Conservation (phyloP, 352 stramenopile species). For the Stephanocyclus meneghinianus region DNA sequence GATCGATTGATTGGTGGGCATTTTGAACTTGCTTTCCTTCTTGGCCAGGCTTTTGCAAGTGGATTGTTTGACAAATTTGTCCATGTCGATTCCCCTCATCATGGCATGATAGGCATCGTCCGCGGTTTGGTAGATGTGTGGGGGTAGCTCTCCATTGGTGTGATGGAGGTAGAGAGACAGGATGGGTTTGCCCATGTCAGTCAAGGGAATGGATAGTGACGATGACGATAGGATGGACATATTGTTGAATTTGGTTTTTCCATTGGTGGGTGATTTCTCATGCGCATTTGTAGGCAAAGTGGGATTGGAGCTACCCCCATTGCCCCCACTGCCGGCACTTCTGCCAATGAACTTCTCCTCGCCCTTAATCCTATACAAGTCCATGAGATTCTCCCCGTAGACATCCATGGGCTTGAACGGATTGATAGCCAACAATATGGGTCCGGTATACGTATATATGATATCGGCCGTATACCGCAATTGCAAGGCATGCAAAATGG, state of each 20-base stretch:
- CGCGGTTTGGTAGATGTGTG: slow-evolving; percentile 71
- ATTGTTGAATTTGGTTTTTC: neutral
- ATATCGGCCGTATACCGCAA: slow-evolving; percentile 57
- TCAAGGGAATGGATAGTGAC: slow-evolving; percentile 4
- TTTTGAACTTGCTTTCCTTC: slow-evolving; percentile 15
- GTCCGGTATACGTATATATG: slow-evolving; percentile 83
- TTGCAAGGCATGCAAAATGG: slow-evolving; percentile 86
- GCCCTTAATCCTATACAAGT: slow-evolving; percentile 48
- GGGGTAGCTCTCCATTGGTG: slow-evolving; percentile 47
- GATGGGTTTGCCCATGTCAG: slow-evolving; percentile 41
- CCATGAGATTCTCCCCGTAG: slow-evolving; percentile 55
- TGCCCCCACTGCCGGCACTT: neutral
- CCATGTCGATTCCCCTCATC: slow-evolving; percentile 55
- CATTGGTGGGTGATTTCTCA: neutral
- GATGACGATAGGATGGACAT: neutral
- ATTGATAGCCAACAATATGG: slow-evolving; percentile 77
- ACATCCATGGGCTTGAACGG: slow-evolving; percentile 71
- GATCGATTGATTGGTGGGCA: slow-evolving; percentile 86
- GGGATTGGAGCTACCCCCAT: slow-evolving; percentile 3
- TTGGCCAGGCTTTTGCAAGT: neutral
- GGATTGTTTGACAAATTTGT: slow-evolving; percentile 27
- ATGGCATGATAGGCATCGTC: slow-evolving; percentile 74
- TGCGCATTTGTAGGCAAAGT: neutral
- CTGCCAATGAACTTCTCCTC: slow-evolving; percentile 25
- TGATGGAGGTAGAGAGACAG: slow-evolving; percentile 32